Evolutionary conservation across 306 rosid genomes (phyloP), one percentile per base, ranked within the genome.

Genomic region (Canavalia ensiformis): DNA sequence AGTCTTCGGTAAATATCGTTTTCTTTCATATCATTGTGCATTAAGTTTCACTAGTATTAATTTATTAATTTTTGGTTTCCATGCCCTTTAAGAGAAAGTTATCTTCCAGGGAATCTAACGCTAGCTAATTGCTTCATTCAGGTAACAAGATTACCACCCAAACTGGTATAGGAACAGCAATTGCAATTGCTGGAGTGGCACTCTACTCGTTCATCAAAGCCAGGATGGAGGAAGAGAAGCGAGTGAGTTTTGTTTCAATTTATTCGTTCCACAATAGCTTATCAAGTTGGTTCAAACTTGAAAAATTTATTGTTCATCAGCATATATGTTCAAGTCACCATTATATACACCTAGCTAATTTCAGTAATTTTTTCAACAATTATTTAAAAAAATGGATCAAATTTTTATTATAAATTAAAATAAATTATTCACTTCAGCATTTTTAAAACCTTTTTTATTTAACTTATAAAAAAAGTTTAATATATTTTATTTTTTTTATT

Each of bases 131-230:
- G 71, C 5, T 83, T 74, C 75, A 44, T 8, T 12, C 84, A 95
- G 98, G 98, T 25, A 95, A 95, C 92, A 95, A 87, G 92, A 95
- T 95, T 81, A 88, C 97, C 62, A 92, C 97, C 80, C 98, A 92
- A 84, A 95, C 98, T 86, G 98, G 97, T 39, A 88, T 95, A 4
- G 97, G 98, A 75, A 95, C 98, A 3, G 78, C 12, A 82, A 91
- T 95, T 82, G 98, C 98, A 46, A 95, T 95, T 82, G 97, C 95
- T 31, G 98, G 98, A 68, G 97, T 95, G 34, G 97, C 97, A 28
- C 62, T 80, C 82, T 95, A 95, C 86, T 95, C 97, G 3, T 76
- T 51, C 87, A 89, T 92, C 91, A 95, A 95, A 88, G 97, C 98
- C 83, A 83, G 63, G 86, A 56, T 94, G 69, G 98, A 94, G 84